These are phyloP conservation scores for Fraxinus americana DNA, from an alignment of 257 asterid species.

Conservation along the genomic window DNA sequence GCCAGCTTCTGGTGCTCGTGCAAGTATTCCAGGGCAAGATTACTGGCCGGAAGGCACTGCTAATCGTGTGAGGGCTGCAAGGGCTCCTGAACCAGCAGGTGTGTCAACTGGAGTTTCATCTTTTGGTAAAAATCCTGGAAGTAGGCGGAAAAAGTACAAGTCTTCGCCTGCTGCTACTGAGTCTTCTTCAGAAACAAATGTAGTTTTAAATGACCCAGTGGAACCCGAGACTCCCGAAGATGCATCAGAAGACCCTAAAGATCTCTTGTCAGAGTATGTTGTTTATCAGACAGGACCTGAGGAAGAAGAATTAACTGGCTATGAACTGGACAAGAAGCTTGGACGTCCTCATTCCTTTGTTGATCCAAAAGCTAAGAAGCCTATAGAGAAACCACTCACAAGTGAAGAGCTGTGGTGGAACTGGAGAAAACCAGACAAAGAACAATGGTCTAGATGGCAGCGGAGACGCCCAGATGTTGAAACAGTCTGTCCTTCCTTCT, in stretches of 20 bases:
- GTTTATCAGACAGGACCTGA: conserved; percentile 63
- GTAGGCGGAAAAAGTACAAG: conserved; percentile 76
- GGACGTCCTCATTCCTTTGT: conserved; percentile 86
- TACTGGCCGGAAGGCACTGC: conserved; percentile 97
- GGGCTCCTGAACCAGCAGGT: conserved; percentile 87
- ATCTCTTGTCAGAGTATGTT: conserved; percentile 54
- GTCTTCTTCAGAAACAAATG: conserved; percentile 45
- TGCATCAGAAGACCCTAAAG: conserved; percentile 54
- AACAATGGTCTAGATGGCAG: conserved; percentile 98
- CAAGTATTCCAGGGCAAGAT: conserved; percentile 79
- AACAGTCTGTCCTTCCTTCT: conserved; percentile 55
- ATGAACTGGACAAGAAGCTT: conserved; percentile 70
- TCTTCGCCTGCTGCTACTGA: conserved; percentile 45
- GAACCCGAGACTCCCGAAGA: conserved; percentile 50
- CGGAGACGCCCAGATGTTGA: conserved; percentile 93
- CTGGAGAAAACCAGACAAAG: conserved; percentile 92
- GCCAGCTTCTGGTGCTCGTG: conserved; percentile 98
- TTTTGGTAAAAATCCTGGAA: conserved; percentile 85
- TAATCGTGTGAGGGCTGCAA: conserved; percentile 76
- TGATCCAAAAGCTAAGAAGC: conserved; percentile 73
- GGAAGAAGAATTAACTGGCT: conserved; percentile 60
- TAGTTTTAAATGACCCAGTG: conserved; percentile 36
- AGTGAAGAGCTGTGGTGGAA: conserved; percentile 98
- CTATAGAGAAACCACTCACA: conserved; percentile 60
- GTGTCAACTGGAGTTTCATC: conserved; percentile 75